Base-by-base conservation (phyloP, 2,329 filamentous ascomycete species). In the Phaeosphaeria sp. region DNA sequence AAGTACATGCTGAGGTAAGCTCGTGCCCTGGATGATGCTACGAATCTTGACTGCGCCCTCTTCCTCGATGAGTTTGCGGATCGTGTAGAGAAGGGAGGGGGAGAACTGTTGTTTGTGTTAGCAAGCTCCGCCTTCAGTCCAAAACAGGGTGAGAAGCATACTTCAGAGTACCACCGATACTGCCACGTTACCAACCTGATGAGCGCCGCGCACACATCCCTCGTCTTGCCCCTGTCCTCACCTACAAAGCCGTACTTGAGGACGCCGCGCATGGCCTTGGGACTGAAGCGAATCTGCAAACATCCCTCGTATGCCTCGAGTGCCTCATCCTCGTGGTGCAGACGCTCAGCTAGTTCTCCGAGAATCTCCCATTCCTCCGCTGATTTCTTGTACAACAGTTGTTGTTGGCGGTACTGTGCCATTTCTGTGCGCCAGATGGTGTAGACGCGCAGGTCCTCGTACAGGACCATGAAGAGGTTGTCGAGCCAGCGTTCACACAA, bases 401-500 rank as follows among this genome's bases (percentile, higher is more conserved):
- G 90, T 77, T 98, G 94, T 53, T 94, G 92, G 21, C 92, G 89
- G 75, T 93, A 97, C 76, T 98, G 94, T 0, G 93, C 91, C 87
- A 98, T 95, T 77, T 99, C 95, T 0, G 95, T 98, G 55, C 95
- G 90, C 95, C 95, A 99, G 77, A 99, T 99, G 13, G 95, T 99
- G 82, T 99, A 99, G 46, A 99, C 94, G 50, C 95, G 91, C 18
- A 99, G 85, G 72, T 99, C 95, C 77, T 99, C 95, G 76, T 99
- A 99, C 2, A 99, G 85, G 0, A 98, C 95, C 95, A 99, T 99
- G 81, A 99, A 99, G 21, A 99, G 85, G 71, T 96, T 98, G 78
- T 99, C 95, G 2, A 99, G 85, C 95, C 95, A 99, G 67, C 95
- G 89, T 79, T 99, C 95, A 72, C 95, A 99, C 1, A 99, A 86